A percentile compares a stretch with the other conserved stretches of the same genome.
These are phyloP conservation scores for Termitomyces sp. DNA, from an alignment of 768 basidiomycete species.

Conservation along the genomic window DNA sequence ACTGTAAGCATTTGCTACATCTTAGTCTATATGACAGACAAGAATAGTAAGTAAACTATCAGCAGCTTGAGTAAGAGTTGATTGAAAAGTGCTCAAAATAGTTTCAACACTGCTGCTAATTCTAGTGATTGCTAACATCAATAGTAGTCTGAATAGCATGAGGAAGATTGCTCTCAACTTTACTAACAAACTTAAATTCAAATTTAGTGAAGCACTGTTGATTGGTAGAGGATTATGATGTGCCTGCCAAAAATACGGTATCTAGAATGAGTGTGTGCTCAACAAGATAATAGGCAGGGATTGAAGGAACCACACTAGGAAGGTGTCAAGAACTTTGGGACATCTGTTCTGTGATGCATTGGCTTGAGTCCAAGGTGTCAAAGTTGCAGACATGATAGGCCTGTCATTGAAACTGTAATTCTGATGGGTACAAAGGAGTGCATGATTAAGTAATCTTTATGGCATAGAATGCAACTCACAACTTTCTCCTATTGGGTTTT, in stretches of 20 bases:
- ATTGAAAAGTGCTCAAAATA: too few relatives aligned
- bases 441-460: background rate
- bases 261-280: background rate
- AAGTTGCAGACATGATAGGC: background rate
- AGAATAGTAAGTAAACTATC: too few relatives aligned
- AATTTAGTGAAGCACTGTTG: background rate
- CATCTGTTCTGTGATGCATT: background rate
- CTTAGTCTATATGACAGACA: too few relatives aligned
- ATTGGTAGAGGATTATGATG: background rate
- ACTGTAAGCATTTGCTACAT: too few relatives aligned
- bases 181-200: background rate
- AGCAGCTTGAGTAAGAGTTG: too few relatives aligned
- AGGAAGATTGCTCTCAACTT: background rate
- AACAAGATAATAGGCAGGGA: background rate
- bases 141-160: too few relatives aligned
- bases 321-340: background rate
- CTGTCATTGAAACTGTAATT: background rate
- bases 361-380: background rate
- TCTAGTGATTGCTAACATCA: too few relatives aligned
- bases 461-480: background rate
- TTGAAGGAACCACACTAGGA: background rate
- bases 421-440: background rate
- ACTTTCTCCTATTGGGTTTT: background rate
- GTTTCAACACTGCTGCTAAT: too few relatives aligned
- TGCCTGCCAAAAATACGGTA: background rate